A percentile compares a stretch with the other conserved stretches of the same genome.
phyloP scores from a whole-genome alignment of 2,329 filamentous ascomycete genomes.

The Colletotrichum trifolii region DNA sequence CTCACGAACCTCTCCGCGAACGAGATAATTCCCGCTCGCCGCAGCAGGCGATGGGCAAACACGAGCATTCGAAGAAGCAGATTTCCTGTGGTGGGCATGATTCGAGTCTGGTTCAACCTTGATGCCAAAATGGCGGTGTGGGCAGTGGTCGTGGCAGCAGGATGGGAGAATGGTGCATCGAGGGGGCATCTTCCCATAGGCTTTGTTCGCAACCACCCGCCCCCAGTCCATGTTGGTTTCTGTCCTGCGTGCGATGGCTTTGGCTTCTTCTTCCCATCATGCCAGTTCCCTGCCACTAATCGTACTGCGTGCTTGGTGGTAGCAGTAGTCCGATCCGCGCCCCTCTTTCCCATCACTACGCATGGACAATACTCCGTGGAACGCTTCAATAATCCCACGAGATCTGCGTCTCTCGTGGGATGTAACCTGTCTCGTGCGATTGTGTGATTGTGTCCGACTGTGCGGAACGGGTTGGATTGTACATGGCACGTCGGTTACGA shows the following conservation, averaged over 20 bases:
- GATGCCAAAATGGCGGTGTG: conserved; percentile 35
- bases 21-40: conserved; percentile 19
- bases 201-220: conserved; percentile 12
- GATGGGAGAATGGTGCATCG: conserved; percentile 1
- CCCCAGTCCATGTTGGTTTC: neutral
- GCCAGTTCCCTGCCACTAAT: neutral
- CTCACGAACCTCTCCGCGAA: too few species aligned
- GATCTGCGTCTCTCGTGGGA: conserved; percentile 22
- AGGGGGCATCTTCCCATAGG: neutral
- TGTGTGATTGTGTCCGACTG: too few species aligned
- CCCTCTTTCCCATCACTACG: neutral
- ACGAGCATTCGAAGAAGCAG: neutral
- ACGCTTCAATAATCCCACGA: conserved; percentile 12
- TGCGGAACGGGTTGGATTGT: too few species aligned
- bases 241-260: neutral
- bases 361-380: conserved; percentile 19
- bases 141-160: conserved; percentile 10
- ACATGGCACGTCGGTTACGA: too few species aligned
- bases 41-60: conserved; percentile 28
- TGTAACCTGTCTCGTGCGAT: conserved; percentile 15
- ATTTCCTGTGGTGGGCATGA: neutral
- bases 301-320: neutral
- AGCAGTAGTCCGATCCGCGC: too few species aligned
- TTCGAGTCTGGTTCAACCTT: conserved; percentile 30
- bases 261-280: conserved; percentile 6